Base-by-base conservation (phyloP, 345 rosid genomes). In the Pistacia integerrima region DNA sequence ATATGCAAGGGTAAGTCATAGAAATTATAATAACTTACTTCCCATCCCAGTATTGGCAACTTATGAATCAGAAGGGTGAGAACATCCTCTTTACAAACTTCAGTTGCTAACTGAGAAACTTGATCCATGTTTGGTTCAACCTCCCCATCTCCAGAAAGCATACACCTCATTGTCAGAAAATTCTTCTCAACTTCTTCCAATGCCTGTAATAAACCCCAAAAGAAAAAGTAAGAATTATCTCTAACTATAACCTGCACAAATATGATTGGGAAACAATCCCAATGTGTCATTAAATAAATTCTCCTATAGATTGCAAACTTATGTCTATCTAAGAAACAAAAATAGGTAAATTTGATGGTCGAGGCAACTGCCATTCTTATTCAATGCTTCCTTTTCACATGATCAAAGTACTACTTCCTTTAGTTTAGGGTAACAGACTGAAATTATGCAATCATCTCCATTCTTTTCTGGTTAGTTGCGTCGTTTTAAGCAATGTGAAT, bases 101-200 rank as follows among this genome's bases (percentile, higher is more conserved):
- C 99, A 81, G 82, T 65, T 36, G 89, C 91, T 65, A 93, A 75
- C 81, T 90, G 97, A 14, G 86, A 85, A 79, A 87, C 92, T 73
- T 93, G 98, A 56, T 93, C 98, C 35, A 75, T 77, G 73, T 90
- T 90, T 69, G 97, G 94, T 75, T 93, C 99, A 82, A 76, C 87
- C 83, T 93, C 99, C 55, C 87, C 92, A 81, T 96, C 99, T 74
- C 99, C 99, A 55, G 91, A 81, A 46, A 96, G 88, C 93, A 96
- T 88, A 79, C 87, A 86, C 83, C 92, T 90, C 84, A 92, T 76
- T 56, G 86, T 84, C 49, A 82, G 83, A 76, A 92, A 84, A 79
- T 96, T 96, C 94, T 93, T 96, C 84, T 93, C 97, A 75, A 93
- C 89, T 86, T 93, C 99, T 80, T 96, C 99, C 80, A 88, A 58